Evolutionary conservation across 1,284 basidiomycete species (phyloP), one percentile per base, ranked within the genome.

Genomic region (Puccinia polysora): DNA sequence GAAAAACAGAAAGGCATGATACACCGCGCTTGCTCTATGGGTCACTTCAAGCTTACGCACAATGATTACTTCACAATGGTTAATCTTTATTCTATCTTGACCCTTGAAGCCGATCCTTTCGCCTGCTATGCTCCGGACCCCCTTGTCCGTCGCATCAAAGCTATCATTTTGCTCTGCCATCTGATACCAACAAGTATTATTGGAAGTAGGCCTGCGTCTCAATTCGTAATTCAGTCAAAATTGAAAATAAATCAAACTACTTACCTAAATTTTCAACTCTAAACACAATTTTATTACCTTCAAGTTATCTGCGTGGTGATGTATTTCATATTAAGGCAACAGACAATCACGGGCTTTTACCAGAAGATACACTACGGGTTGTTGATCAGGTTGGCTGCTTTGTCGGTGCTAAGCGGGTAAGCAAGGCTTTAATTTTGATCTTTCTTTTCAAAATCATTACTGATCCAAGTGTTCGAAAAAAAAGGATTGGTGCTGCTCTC

Each of bases 401-500:
- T 67, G 38, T 67, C 64, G 10, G 50, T 25, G 14, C 4, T 67
- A 5, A 64, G 47, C 18, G 62, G 62, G 62, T 64, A 40, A 8
- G 52, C 28, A 14, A 25, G n/a, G 32, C n/a, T n/a, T 23, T 1
- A 4, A 34, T 5, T 62, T 45, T 6, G 8, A 32, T 2, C 18
- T 2, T 15, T 32, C 18, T 50, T 15, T 30, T 59, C 56, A 32
- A 14, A 12, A 47, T 43, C 38, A 28, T 25, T 3, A 30, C 30
- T 36, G n/a, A 18, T n/a, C 43, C n/a, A 34, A 1, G 2, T 63
- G 12, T 5, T 2, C n/a, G 5, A 18, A 23, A 1, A 60, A 43
- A 64, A 34, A 64, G 62, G 18, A 38, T 64, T 25, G 62, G 62
- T 1, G 62, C 62, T 4, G 47, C 62, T 30, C 30, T 64, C 7